These are phyloP conservation scores for Ormosia emarginata DNA, from an alignment of 306 rosid genomes.

Conservation along the genomic window DNA sequence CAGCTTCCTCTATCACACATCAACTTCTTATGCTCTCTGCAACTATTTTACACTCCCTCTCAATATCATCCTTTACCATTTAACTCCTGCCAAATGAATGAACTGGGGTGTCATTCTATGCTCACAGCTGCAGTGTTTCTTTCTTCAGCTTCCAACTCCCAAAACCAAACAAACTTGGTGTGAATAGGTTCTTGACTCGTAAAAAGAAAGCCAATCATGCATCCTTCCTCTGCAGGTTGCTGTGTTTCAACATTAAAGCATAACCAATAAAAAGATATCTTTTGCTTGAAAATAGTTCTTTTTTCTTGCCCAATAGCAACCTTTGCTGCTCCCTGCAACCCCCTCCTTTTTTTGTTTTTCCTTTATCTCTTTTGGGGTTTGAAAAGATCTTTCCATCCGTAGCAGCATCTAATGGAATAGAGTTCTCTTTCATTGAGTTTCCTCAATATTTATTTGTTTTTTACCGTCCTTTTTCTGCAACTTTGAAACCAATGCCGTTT, in stretches of 20 bases:
- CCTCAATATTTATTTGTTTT: slow-evolving; percentile 16
- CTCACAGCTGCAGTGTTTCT: neutral
- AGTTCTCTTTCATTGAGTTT: slow-evolving; percentile 7
- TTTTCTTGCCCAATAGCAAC: neutral
- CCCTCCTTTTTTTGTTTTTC: neutral
- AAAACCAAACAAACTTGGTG: neutral
- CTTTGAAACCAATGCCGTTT: neutral
- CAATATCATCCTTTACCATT: neutral
- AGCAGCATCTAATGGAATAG: slow-evolving; percentile 10
- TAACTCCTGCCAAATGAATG: neutral
- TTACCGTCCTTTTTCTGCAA: neutral
- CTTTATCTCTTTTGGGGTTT: neutral
- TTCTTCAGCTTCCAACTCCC: neutral
- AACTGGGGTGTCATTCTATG: neutral
- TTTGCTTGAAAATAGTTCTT: neutral
- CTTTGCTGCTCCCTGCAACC: neutral
- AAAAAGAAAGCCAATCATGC: slow-evolving; percentile 16
- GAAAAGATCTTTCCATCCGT: slow-evolving; percentile 18
- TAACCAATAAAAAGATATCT: neutral
- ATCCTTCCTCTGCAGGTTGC: slow-evolving; percentile 6
- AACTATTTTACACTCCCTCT: neutral
- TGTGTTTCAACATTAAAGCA: slow-evolving; percentile 21
- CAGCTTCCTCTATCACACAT: neutral
- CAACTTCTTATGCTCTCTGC: neutral
- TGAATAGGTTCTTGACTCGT: neutral